Percentiles rank a stretch among this genome's conserved stretches.
Evolutionary conservation across 345 rosid genomes (phyloP).

Genomic region (Populus pruinosa): DNA sequence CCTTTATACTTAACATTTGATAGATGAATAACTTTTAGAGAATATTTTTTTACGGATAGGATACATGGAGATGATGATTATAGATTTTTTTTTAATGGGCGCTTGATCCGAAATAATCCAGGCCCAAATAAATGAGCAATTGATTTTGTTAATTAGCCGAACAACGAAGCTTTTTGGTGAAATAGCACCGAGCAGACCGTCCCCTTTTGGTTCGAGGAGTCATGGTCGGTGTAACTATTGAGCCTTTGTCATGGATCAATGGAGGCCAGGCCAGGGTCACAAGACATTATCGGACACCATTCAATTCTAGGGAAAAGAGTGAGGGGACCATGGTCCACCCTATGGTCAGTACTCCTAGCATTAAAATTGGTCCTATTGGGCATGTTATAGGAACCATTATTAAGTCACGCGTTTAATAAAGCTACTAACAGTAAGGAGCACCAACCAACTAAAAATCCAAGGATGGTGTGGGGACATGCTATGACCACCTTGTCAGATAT

Average conservation of each 20-base stretch:
- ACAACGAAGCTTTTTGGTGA: neutral
- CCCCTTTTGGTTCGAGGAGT: neutral
- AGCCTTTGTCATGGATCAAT: neutral
- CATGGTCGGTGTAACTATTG: neutral
- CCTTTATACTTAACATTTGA: too few species aligned
- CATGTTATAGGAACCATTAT: neutral
- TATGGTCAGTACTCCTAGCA: neutral
- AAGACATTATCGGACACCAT: neutral
- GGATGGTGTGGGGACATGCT: neutral
- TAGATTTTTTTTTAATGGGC: too few species aligned
- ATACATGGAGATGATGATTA: too few species aligned
- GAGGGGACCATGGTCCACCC: conserved; percentile 12
- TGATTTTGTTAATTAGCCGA: neutral
- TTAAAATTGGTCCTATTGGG: neutral
- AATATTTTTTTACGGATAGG: too few species aligned
- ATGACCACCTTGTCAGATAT: neutral
- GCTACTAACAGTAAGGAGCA: neutral
- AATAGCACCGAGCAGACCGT: neutral
- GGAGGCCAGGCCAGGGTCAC: neutral
- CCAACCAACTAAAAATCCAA: conserved; percentile 4
- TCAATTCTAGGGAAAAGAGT: neutral
- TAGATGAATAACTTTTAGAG: too few species aligned
- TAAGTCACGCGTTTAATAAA: neutral
- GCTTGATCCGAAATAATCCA: too few species aligned
- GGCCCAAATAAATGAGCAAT: neutral